Evolutionary conservation across 225 moss, liverwort and hornwort genomes (phyloP).

Genomic region (Ulota crispa): DNA sequence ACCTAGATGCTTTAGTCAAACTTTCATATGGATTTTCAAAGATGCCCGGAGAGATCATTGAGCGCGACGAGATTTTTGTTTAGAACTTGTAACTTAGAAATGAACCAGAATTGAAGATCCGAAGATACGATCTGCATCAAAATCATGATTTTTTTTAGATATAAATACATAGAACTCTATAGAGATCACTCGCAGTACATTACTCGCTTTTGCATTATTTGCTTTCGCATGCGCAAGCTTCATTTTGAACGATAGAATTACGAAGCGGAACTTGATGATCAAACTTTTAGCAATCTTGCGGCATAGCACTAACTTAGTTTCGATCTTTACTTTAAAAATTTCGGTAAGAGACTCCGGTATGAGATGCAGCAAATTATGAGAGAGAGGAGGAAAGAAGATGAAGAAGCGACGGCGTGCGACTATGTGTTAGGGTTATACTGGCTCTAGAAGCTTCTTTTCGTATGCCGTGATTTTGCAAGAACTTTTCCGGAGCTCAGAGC

Average conservation of each 20-base stretch:
- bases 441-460: neutral
- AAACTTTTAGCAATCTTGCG: neutral
- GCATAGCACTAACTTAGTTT: neutral
- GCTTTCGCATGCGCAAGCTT: neutral
- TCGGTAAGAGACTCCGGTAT: neutral
- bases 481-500: neutral
- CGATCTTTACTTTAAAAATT: neutral
- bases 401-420: neutral
- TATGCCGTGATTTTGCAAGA: neutral
- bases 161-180: too few relatives aligned
- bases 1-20: too few relatives aligned
- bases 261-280: neutral
- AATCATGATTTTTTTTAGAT: too few relatives aligned
- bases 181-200: too few relatives aligned
- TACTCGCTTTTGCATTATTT: neutral
- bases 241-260: neutral
- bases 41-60: too few relatives aligned
- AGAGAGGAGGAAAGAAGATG: neutral
- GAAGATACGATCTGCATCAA: too few relatives aligned
- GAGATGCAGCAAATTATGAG: neutral
- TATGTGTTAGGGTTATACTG: neutral
- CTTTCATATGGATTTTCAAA: too few relatives aligned
- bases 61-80: too few relatives aligned
- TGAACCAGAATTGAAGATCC: too few relatives aligned
- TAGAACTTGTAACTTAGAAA: too few relatives aligned